Evolutionary conservation across 2,329 filamentous ascomycete genomes (phyloP).

Genomic region (Penicillium sp.): DNA sequence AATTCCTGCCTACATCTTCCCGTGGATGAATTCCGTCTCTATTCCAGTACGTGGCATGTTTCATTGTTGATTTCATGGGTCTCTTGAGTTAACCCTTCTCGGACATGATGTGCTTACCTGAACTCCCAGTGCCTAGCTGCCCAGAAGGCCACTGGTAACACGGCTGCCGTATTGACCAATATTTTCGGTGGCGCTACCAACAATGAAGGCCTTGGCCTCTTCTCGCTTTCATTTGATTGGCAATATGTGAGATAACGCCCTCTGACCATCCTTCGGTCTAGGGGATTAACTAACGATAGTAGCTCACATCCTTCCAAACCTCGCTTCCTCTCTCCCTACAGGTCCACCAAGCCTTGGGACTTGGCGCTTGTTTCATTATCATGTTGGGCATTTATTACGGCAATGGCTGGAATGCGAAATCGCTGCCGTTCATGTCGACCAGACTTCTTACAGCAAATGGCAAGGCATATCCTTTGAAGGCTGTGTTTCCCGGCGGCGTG

Average conservation of each 20-base stretch:
- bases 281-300: not conserved
- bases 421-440: slow-evolving; percentile 56
- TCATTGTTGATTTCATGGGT: not conserved
- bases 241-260: slow-evolving; percentile 37
- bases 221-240: slow-evolving; percentile 54
- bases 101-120: not conserved
- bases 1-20: slow-evolving; percentile 54
- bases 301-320: slow-evolving; percentile 55
- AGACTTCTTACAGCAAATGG: slow-evolving; percentile 44
- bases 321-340: slow-evolving; percentile 54
- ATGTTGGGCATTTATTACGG: slow-evolving; percentile 54
- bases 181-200: slow-evolving; percentile 52
- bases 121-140: slow-evolving; percentile 46
- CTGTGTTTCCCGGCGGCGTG: slow-evolving; percentile 37
- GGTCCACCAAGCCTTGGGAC: slow-evolving; percentile 46
- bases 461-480: slow-evolving; percentile 40
- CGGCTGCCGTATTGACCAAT: slow-evolving; percentile 45
- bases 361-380: slow-evolving; percentile 48
- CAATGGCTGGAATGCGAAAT: slow-evolving; percentile 47
- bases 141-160: slow-evolving; percentile 50
- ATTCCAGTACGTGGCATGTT: slow-evolving; percentile 36
- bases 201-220: slow-evolving; percentile 53
- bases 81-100: not conserved
- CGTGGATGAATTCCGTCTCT: slow-evolving; percentile 55
- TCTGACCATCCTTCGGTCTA: slow-evolving; percentile 5